A percentile compares a stretch with the other conserved stretches of the same genome.
These are phyloP conservation scores for Debaryomyces hansenii DNA, from an alignment of 805 yeast species.

Conservation along the genomic window DNA sequence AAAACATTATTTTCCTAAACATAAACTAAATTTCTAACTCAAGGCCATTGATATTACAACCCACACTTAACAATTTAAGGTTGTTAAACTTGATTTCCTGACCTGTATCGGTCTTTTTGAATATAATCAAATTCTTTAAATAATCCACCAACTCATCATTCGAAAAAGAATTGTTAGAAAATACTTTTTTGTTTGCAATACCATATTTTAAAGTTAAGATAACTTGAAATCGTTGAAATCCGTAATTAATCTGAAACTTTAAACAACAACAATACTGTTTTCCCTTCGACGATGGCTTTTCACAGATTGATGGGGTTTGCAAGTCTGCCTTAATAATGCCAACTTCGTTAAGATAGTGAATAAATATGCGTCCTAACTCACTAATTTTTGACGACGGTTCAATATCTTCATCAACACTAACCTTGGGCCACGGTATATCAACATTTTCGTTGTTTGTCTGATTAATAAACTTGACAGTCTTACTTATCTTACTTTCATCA, in stretches of 20 bases:
- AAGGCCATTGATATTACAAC: not conserved
- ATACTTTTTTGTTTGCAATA: not conserved
- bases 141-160: not conserved
- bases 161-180: not conserved
- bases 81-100: not conserved
- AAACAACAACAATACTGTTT: not conserved
- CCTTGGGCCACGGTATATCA: not conserved
- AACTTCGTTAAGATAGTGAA: not conserved
- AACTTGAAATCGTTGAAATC: not conserved
- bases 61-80: not conserved
- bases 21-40: not conserved
- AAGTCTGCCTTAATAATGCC: not conserved
- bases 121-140: not conserved
- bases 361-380: not conserved
- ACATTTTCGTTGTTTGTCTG: not conserved
- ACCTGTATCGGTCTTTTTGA: not conserved
- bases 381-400: not conserved
- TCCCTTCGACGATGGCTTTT: not conserved
- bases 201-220: not conserved
- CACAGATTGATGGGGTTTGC: not conserved
- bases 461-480: not conserved
- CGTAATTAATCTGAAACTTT: not conserved
- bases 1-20: not conserved
- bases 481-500: not conserved
- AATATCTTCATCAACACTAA: not conserved